These are phyloP conservation scores for Trametes coccinea DNA, from an alignment of 768 basidiomycete genomes.

Conservation along the genomic window DNA sequence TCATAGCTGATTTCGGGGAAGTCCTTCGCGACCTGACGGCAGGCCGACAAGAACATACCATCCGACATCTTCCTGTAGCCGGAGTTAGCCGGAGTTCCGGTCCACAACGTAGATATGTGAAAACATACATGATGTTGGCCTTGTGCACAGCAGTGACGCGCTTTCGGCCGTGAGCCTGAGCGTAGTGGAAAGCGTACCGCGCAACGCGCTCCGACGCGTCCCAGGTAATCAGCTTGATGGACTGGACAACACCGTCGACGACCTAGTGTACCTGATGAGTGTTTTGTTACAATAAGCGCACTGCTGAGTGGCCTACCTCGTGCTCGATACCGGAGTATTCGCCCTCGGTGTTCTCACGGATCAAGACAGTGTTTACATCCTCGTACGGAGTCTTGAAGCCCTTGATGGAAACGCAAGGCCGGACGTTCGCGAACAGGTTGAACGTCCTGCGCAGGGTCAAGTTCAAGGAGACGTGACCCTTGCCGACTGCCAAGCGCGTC, in stretches of 20 bases:
- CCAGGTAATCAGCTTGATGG: slow-evolving; percentile 99
- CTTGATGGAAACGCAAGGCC: slow-evolving; percentile 92
- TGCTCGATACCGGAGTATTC: slow-evolving; percentile 99
- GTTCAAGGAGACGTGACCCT: slow-evolving; percentile 98
- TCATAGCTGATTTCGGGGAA: slow-evolving; percentile 94
- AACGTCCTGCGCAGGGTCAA: slow-evolving; percentile 96
- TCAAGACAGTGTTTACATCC: slow-evolving; percentile 95
- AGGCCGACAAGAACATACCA: slow-evolving; percentile 98
- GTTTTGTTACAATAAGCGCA: not conserved
- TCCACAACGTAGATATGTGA: not conserved
- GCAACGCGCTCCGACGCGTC: slow-evolving; percentile 98
- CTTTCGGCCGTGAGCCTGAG: slow-evolving; percentile 81
- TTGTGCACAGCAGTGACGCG: slow-evolving; percentile 99
- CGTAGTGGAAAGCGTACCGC: slow-evolving; percentile 97
- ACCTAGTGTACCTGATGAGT: slow-evolving; percentile 45
- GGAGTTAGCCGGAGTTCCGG: not conserved
- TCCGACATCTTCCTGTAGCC: slow-evolving; percentile 97
- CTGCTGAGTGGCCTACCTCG: slow-evolving; percentile 58
- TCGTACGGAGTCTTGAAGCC: slow-evolving; percentile 99
- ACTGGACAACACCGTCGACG: slow-evolving; percentile 97
- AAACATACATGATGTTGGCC: slow-evolving; percentile 93
- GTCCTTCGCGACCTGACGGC: slow-evolving; percentile 93
- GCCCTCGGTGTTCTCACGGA: slow-evolving; percentile 99
- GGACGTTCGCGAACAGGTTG: slow-evolving; percentile 97
- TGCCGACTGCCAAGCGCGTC: slow-evolving; percentile 70